phyloP scores from a whole-genome alignment of 2,329 filamentous ascomycete genomes.

The Fusarium sp. region DNA sequence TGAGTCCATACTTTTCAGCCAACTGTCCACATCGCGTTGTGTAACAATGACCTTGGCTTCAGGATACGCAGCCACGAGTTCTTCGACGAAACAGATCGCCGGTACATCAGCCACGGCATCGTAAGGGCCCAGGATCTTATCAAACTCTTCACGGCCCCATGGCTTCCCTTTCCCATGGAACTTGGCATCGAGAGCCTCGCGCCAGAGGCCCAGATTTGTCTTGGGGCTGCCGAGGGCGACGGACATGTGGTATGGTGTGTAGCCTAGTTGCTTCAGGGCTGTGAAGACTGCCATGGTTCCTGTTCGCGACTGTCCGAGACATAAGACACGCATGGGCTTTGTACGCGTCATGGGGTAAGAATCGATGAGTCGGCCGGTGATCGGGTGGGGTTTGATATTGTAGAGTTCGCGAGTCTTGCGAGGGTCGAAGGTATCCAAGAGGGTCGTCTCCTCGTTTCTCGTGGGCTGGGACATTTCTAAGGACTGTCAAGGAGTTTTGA shows the following conservation, averaged over 20 bases:
- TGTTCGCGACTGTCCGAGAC: constrained; percentile 34
- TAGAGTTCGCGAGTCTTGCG: constrained; percentile 7
- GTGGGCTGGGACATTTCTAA: not conserved
- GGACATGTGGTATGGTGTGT: constrained; percentile 34
- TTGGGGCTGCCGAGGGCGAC: constrained; percentile 17
- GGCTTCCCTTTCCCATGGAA: constrained; percentile 27
- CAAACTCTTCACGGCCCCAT: constrained; percentile 37
- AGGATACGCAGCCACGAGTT: constrained; percentile 36
- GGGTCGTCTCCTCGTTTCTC: not conserved
- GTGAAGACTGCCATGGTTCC: constrained; percentile 15
- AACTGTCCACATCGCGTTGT: constrained; percentile 22
- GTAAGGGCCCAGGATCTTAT: constrained; percentile 29
- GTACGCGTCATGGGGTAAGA: constrained; percentile 27
- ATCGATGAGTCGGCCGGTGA: constrained; percentile 35
- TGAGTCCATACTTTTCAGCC: constrained; percentile 33
- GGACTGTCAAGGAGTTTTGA: not conserved
- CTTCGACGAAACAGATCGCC: constrained; percentile 32
- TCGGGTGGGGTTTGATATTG: constrained; percentile 33
- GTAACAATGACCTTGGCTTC: constrained; percentile 36
- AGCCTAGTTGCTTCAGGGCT: constrained; percentile 28
- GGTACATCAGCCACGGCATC: constrained; percentile 32
- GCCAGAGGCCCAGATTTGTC: constrained; percentile 30
- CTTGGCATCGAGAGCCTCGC: constrained; percentile 40
- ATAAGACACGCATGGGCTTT: constrained; percentile 35
- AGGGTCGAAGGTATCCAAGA: constrained; percentile 5